These are phyloP conservation scores for Boletellus ananas DNA, from an alignment of 768 basidiomycete species.

Conservation along the genomic window DNA sequence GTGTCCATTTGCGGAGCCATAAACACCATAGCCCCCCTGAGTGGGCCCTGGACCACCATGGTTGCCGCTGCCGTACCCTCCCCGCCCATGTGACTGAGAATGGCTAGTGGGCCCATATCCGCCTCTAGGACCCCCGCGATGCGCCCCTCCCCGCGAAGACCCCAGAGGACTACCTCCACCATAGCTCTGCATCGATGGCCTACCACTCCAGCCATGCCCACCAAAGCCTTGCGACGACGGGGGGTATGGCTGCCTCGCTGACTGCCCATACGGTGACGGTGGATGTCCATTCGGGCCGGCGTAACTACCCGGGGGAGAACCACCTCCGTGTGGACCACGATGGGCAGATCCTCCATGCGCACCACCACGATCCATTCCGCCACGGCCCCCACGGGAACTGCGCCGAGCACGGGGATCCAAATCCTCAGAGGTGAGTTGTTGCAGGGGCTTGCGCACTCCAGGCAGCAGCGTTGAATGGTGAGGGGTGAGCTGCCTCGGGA, in stretches of 20 bases:
- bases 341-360: conserved; percentile 29
- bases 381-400: conserved; percentile 45
- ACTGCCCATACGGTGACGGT: conserved; percentile 16
- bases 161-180: conserved; percentile 31
- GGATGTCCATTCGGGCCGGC: conserved; percentile 18
- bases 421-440: conserved; percentile 65
- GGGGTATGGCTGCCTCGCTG: conserved; percentile 18
- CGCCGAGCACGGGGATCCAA: conserved; percentile 60
- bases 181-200: conserved; percentile 30
- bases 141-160: conserved; percentile 22
- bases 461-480: conserved; percentile 83
- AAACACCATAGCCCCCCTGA: conserved; percentile 33
- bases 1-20: conserved; percentile 24
- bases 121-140: conserved; percentile 26
- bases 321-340: conserved; percentile 22
- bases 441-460: conserved; percentile 56
- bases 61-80: conserved; percentile 23
- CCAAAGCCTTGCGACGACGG: conserved; percentile 28
- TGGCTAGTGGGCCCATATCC: conserved; percentile 23
- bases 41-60: conserved; percentile 14
- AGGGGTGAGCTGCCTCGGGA: conserved; percentile 81
- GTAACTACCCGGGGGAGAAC: conserved; percentile 8
- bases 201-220: conserved; percentile 30
- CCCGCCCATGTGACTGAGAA: conserved; percentile 23
- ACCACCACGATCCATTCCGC: conserved; percentile 36